Conservation (phyloP, 164 flowering plant species). For the Houttuynia cordata region DNA sequence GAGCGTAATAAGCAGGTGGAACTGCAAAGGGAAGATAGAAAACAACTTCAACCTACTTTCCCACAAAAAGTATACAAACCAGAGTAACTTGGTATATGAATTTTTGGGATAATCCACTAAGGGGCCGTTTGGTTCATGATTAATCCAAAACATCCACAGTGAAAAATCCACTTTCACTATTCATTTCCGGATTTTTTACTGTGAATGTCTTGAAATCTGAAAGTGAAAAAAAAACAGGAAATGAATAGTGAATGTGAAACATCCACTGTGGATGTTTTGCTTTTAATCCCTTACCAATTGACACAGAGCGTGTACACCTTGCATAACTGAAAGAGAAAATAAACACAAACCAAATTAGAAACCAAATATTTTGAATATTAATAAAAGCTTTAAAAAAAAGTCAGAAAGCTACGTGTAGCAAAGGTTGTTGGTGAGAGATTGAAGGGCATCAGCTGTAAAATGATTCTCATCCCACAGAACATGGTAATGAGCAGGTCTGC, state of each 20-base stretch:
- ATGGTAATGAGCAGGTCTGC: slow-evolving; percentile 40
- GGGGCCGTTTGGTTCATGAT: too few relatives aligned
- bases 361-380: not conserved
- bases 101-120: too few relatives aligned
- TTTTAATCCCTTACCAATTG: slow-evolving; percentile 74
- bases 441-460: slow-evolving; percentile 63
- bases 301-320: slow-evolving; percentile 75
- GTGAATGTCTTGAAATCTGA: too few relatives aligned
- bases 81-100: too few relatives aligned
- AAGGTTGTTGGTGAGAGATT: slow-evolving; percentile 57
- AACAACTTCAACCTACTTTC: too few relatives aligned
- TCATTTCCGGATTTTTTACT: too few relatives aligned
- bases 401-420: slow-evolving; percentile 32
- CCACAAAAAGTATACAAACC: not conserved
- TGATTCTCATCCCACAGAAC: slow-evolving; percentile 75
- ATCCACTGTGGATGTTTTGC: too few relatives aligned
- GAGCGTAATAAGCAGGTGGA: slow-evolving; percentile 82
- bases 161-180: too few relatives aligned
- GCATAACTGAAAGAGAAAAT: slow-evolving; percentile 43
- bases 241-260: too few relatives aligned
- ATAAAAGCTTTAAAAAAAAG: not conserved
- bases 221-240: too few relatives aligned
- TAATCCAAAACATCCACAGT: too few relatives aligned
- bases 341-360: not conserved
- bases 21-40: slow-evolving; percentile 25